A percentile compares a stretch with the other conserved stretches of the same genome.
These are phyloP conservation scores for Globisporangium apiculatum DNA, from an alignment of 352 stramenopile species.

Conservation along the genomic window DNA sequence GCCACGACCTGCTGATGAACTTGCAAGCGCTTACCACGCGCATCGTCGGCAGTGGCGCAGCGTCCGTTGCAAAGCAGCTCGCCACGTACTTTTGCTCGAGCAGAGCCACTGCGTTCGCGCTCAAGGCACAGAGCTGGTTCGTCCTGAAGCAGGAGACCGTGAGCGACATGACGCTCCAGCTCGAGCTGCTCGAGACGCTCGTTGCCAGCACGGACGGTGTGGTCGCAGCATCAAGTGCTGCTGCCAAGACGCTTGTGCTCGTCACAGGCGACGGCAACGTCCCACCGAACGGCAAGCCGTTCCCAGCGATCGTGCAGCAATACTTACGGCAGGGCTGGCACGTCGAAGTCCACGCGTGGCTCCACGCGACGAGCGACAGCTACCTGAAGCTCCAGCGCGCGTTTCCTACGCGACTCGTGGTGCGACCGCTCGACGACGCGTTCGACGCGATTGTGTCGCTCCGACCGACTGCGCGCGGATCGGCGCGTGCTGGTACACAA, in stretches of 20 bases:
- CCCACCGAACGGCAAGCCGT: slow-evolving; percentile 23
- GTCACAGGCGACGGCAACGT: slow-evolving; percentile 32
- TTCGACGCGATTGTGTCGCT: slow-evolving; percentile 20
- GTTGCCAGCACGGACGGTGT: slow-evolving; percentile 1
- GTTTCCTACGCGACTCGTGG: slow-evolving; percentile 15
- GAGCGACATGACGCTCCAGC: slow-evolving; percentile 26
- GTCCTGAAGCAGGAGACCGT: slow-evolving; percentile 21
- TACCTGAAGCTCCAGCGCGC: slow-evolving; percentile 26
- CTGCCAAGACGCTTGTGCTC: slow-evolving; percentile 27
- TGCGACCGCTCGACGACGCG: slow-evolving; percentile 24
- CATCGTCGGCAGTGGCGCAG: slow-evolving; percentile 10
- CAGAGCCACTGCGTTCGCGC: slow-evolving; percentile 12
- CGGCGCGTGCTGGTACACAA: not conserved
- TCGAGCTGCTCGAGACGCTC: slow-evolving; percentile 22
- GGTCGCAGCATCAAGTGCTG: slow-evolving; percentile 10
- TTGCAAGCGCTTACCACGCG: slow-evolving; percentile 24
- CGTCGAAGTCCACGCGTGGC: slow-evolving; percentile 34
- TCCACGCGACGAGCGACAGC: slow-evolving; percentile 21
- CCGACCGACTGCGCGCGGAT: not conserved
- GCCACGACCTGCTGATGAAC: slow-evolving; percentile 25
- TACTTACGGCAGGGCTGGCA: slow-evolving; percentile 30
- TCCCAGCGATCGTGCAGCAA: slow-evolving; percentile 20
- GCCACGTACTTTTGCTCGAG: slow-evolving; percentile 29
- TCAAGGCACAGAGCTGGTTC: slow-evolving; percentile 20
- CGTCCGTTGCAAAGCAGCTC: slow-evolving; percentile 11